These are phyloP conservation scores for Moelleriella libera DNA, from an alignment of 2,329 filamentous ascomycete genomes.

Conservation along the genomic window DNA sequence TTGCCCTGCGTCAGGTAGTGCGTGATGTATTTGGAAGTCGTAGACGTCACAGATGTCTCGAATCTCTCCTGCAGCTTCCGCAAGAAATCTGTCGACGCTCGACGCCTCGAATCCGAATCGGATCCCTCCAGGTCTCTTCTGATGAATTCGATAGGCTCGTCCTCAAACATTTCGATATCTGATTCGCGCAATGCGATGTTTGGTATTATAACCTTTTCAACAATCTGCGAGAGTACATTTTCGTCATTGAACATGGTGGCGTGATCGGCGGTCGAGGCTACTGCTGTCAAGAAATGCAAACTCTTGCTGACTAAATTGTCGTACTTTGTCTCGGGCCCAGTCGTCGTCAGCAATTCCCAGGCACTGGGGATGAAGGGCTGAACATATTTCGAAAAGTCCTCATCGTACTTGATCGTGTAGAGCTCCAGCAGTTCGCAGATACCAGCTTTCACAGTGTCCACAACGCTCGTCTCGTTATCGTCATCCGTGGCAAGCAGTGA, in stretches of 20 bases:
- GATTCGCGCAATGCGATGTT: slow-evolving; percentile 87
- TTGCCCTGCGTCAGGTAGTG: slow-evolving; percentile 73
- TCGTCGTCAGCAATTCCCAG: slow-evolving; percentile 80
- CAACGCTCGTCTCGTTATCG: slow-evolving; percentile 70
- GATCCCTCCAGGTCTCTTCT: slow-evolving; percentile 89
- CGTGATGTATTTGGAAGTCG: slow-evolving; percentile 78
- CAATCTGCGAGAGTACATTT: slow-evolving; percentile 66
- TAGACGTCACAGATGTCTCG: slow-evolving; percentile 67
- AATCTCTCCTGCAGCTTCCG: slow-evolving; percentile 81
- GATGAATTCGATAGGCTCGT: slow-evolving; percentile 98
- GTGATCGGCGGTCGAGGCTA: slow-evolving; percentile 65
- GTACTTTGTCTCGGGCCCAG: slow-evolving; percentile 80
- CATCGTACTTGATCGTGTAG: slow-evolving; percentile 89
- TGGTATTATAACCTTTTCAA: slow-evolving; percentile 90
- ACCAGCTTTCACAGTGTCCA: slow-evolving; percentile 81
- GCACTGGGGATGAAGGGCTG: slow-evolving; percentile 77
- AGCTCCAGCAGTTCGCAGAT: slow-evolving; percentile 86
- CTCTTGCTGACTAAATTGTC: slow-evolving; percentile 91
- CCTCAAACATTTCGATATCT: slow-evolving; percentile 91
- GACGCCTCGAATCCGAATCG: slow-evolving; percentile 81
- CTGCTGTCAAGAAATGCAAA: slow-evolving; percentile 83
- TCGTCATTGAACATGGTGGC: slow-evolving; percentile 76
- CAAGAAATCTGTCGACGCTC: slow-evolving; percentile 90
- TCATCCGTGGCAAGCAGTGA: slow-evolving; percentile 71
- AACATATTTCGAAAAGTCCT: slow-evolving; percentile 73